Conservation (phyloP, 2,329 filamentous ascomycete species). For the Pseudogymnoascus pannorum region DNA sequence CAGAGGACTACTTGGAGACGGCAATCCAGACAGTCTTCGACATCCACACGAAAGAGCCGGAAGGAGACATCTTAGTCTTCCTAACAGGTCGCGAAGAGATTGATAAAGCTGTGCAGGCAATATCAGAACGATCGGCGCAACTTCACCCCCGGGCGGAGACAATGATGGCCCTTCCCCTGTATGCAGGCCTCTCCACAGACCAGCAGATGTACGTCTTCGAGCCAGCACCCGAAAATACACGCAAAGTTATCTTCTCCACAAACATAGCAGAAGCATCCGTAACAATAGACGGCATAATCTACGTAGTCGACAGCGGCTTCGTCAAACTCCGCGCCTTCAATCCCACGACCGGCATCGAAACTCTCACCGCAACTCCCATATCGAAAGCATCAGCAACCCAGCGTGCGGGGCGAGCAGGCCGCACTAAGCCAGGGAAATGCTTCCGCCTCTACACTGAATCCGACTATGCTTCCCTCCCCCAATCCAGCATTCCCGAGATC, state of each 20-base stretch:
- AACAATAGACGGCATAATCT: constrained; percentile 86
- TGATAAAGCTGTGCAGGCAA: constrained; percentile 68
- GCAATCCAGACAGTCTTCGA: constrained; percentile 78
- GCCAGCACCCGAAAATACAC: constrained; percentile 67
- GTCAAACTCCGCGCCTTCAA: constrained; percentile 86
- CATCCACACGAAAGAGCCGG: constrained; percentile 72
- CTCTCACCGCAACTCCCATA: constrained; percentile 70
- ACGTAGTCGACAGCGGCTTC: constrained; percentile 84
- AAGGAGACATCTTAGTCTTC: constrained; percentile 86
- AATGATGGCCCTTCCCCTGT: constrained; percentile 70
- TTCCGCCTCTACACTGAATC: constrained; percentile 85
- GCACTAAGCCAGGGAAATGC: constrained; percentile 87
- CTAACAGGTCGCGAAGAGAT: constrained; percentile 92
- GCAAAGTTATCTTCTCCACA: constrained; percentile 88
- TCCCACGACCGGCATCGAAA: constrained; percentile 78
- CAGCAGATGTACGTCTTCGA: constrained; percentile 96
- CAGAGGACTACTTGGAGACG: constrained; percentile 80
- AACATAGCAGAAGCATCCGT: constrained; percentile 97
- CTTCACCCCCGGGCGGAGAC: constrained; percentile 51
- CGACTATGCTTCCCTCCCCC: constrained; percentile 56
- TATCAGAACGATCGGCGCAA: constrained; percentile 62
- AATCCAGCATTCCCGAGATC: constrained; percentile 78
- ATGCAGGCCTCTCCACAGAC: constrained; percentile 81
- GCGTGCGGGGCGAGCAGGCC: constrained; percentile 79
- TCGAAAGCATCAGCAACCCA: constrained; percentile 93